A percentile compares a stretch with the other conserved stretches of the same genome.
These are phyloP conservation scores for Hyphopichia buzzinii DNA, from an alignment of 1,139 yeast genomes.

Conservation along the genomic window DNA sequence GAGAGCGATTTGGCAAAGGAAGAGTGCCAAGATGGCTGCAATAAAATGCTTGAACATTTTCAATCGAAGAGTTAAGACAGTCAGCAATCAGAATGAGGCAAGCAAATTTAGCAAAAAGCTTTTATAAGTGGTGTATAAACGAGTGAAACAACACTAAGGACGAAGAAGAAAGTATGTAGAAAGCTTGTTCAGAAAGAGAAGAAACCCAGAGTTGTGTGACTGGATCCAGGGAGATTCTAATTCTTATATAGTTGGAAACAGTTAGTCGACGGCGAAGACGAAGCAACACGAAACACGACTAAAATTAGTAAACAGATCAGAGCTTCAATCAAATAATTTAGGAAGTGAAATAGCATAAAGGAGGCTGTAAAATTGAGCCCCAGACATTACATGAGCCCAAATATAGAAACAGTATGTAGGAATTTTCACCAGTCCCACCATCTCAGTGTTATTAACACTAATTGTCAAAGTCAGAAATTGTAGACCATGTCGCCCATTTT, in stretches of 20 bases:
- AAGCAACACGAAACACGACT: neutral
- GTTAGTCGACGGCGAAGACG: neutral
- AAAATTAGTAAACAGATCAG: neutral
- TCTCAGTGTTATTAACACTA: neutral
- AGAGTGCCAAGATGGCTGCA: conserved; percentile 7
- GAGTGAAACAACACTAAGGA: neutral
- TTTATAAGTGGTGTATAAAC: neutral
- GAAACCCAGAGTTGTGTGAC: neutral
- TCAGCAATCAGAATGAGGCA: neutral
- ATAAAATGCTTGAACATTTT: conserved; percentile 7
- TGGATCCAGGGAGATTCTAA: neutral
- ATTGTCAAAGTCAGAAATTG: neutral
- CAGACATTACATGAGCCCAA: neutral
- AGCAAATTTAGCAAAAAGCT: neutral
- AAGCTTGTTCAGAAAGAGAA: neutral
- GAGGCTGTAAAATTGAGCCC: neutral
- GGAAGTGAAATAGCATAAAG: neutral
- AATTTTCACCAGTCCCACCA: too few species aligned
- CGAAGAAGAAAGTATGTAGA: neutral
- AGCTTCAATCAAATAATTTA: neutral
- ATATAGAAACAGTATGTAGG: neutral
- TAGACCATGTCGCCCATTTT: neutral
- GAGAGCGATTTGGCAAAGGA: conserved; percentile 7
- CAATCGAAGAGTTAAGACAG: neutral
- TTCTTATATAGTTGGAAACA: neutral